A percentile compares a stretch with the other conserved stretches of the same genome.
These are phyloP conservation scores for Ophiostoma ips DNA, from an alignment of 2,329 filamentous ascomycete genomes.

Conservation along the genomic window DNA sequence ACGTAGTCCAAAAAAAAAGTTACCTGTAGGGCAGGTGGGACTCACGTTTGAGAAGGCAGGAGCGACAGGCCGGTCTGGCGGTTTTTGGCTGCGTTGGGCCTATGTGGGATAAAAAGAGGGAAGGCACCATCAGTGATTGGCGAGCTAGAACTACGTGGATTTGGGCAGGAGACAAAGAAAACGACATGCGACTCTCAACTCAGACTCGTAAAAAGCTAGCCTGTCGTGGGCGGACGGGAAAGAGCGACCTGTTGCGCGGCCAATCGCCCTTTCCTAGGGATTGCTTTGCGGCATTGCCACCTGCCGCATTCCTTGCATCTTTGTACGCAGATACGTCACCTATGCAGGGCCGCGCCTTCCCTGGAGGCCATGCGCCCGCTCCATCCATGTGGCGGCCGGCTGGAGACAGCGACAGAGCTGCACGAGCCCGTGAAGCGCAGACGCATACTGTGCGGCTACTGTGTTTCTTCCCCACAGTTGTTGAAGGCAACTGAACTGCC, in stretches of 20 bases:
- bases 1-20: background rate
- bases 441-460: background rate
- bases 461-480: background rate
- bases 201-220: no score
- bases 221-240: no score
- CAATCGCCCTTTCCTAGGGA: background rate
- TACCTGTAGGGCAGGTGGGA: background rate
- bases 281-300: background rate
- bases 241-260: background rate
- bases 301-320: background rate
- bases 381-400: background rate
- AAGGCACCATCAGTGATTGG: constrained; percentile 3
- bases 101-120: constrained; percentile 3
- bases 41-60: background rate
- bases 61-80: background rate
- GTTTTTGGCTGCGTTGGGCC: background rate
- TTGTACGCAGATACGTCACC: no score
- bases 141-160: background rate
- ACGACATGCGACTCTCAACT: background rate
- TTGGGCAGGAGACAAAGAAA: constrained; percentile 1
- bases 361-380: background rate
- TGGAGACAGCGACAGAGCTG: background rate
- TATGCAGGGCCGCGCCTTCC: background rate
- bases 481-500: background rate
- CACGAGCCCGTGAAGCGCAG: background rate